Percentiles rank a stretch among this genome's conserved stretches.
These are phyloP conservation scores for Wallacemonas sp. DNA, from an alignment of 208 protist genomes.

Conservation along the genomic window DNA sequence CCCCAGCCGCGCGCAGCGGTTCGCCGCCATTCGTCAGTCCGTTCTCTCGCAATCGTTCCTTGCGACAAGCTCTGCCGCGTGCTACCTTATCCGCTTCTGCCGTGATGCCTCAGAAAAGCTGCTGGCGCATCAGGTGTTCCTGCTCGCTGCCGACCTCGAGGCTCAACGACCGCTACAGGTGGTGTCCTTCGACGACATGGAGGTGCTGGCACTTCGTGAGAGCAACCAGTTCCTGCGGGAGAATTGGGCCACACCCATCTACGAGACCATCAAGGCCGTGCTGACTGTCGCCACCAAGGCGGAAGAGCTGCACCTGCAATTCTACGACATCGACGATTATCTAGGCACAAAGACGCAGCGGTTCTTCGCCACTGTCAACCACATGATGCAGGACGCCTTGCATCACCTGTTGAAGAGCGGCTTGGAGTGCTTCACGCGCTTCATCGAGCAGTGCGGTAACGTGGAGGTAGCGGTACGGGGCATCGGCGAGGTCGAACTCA, in stretches of 20 bases:
- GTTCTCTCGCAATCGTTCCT: conserved; percentile 70
- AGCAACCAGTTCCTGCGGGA: conserved; percentile 72
- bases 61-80: conserved; percentile 32
- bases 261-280: conserved; percentile 44
- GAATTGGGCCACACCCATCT: conserved; percentile 66
- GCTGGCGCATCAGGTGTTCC: conserved; percentile 72
- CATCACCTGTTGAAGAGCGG: conserved; percentile 60
- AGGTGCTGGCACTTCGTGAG: conserved; percentile 69
- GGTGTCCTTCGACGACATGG: conserved; percentile 88
- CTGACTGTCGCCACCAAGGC: conserved; percentile 24
- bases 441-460: conserved; percentile 76
- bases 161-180: conserved; percentile 60
- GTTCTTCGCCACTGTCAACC: conserved; percentile 87
- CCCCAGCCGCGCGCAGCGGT: conserved; percentile 32
- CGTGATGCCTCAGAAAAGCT: conserved; percentile 73
- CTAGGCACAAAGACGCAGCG: conserved; percentile 90
- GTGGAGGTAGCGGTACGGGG: conserved; percentile 42
- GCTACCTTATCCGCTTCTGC: conserved; percentile 64
- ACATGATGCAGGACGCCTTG: conserved; percentile 94
- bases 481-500: conserved; percentile 57
- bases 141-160: conserved; percentile 38
- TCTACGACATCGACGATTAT: conserved; percentile 89
- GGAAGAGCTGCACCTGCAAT: conserved; percentile 76
- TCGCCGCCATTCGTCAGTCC: conserved; percentile 35
- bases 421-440: conserved; percentile 78